Conservation (phyloP, 768 basidiomycete species). For the Polyporus arcularius region DNA sequence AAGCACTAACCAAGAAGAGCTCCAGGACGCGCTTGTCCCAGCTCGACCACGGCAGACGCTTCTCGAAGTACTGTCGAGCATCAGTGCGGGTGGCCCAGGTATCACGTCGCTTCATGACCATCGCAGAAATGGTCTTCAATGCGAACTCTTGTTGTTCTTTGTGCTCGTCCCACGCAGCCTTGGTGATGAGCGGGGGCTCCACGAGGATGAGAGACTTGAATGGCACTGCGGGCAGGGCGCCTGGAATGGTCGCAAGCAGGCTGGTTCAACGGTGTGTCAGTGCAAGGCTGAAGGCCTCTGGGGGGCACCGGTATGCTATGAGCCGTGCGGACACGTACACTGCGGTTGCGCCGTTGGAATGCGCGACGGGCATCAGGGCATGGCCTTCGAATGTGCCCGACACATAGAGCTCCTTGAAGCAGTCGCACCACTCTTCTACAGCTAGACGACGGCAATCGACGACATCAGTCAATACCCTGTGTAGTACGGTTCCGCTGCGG, state of each 20-base stretch:
- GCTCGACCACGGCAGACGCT: conserved; percentile 12
- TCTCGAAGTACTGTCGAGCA: conserved; percentile 10
- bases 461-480: too few species aligned
- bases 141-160: conserved; percentile 7
- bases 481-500: too few species aligned
- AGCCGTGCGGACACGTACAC: background rate
- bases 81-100: conserved; percentile 10
- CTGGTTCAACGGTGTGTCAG: background rate
- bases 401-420: conserved; percentile 7
- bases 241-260: background rate
- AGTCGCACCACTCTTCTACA: conserved; percentile 13
- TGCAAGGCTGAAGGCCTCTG: too few species aligned
- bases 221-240: background rate
- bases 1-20: conserved; percentile 8
- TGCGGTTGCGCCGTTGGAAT: conserved; percentile 11
- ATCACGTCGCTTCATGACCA: conserved; percentile 10
- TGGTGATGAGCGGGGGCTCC: conserved; percentile 12
- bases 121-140: background rate
- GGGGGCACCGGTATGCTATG: too few species aligned
- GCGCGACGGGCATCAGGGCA: conserved; percentile 11
- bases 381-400: conserved; percentile 10
- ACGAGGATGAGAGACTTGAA: background rate
- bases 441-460: conserved; percentile 2
- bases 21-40: conserved; percentile 15
- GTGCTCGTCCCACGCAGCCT: conserved; percentile 6